Evolutionary conservation across 805 yeast genomes (phyloP), one percentile per base, ranked within the genome.

Genomic region (Tetrapisispora namnaoensis): DNA sequence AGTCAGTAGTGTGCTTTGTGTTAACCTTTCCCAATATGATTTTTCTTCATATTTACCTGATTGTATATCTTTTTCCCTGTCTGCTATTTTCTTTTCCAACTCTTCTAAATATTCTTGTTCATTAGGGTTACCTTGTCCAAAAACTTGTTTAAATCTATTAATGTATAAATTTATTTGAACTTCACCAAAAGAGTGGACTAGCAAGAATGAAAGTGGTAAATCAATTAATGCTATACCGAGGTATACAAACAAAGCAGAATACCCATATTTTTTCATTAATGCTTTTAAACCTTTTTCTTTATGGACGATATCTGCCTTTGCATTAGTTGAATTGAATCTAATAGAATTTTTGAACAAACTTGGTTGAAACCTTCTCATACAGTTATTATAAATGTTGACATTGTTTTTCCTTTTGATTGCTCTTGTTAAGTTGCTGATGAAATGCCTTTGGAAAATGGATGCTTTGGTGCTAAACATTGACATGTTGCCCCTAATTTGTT

Each of bases 151-250:
- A 14, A 73, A 76, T 49, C 72, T 65, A 46, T 82, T 77, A 61
- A 89, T 86, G 53, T 78, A 76, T 51, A 79, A 76, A 44, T 78
- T 77, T 36, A 90, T 86, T 57, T 78, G 75, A 34, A 90, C 97
- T 55, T 83, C 88, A 17, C 99, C 99, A 53, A 84, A 70, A 0
- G 88, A 78, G 62, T 90, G 97, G 13, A 93, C 98, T 28, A 86
- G 58, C 9, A 85, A 53, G 63, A 82, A 93, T 63, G 95, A 86
- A 3, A 89, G 53, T 1, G 98, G 97, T 54, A 86, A 72, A 61
- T 93, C 98, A 27, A 93, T 66, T 21, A 74, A 71, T 1, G 86
- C 75, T n/a, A 93, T 63, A 1, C 77, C 83, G 20, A 88, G 57
- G 61, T 93, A 93, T 0, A 91, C 87, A 14, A 88, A 95, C 14